Evolutionary conservation across 176 grass and related monocot species (phyloP).

Genomic region (Dactylis glomerata): DNA sequence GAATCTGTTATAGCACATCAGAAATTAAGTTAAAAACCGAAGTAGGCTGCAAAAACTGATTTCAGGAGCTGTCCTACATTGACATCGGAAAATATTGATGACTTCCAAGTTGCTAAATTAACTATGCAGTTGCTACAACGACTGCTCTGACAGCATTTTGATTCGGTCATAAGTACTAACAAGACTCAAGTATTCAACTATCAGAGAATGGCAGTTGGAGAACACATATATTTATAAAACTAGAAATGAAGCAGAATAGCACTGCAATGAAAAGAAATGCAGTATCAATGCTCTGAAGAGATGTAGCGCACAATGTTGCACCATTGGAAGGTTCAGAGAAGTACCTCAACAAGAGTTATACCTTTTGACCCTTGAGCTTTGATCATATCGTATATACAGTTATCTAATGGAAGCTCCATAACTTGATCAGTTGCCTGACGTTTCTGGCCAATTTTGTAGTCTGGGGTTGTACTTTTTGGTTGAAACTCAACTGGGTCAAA

Average conservation of each 20-base stretch:
- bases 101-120: background rate
- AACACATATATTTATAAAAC: background rate
- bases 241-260: conserved; percentile 25
- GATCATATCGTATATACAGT: conserved; percentile 94
- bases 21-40: background rate
- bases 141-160: background rate
- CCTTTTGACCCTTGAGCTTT: conserved; percentile 79
- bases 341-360: conserved; percentile 91
- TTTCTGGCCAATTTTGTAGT: conserved; percentile 64
- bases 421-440: conserved; percentile 76
- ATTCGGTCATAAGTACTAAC: background rate
- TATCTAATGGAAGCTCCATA: conserved; percentile 83
- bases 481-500: conserved; percentile 86
- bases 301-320: background rate
- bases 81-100: conserved; percentile 8
- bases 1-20: background rate
- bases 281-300: background rate
- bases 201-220: background rate
- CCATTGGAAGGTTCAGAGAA: conserved; percentile 15
- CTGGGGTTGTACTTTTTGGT: conserved; percentile 46
- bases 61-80: conserved; percentile 1
- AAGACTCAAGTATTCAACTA: conserved; percentile 22
- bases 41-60: background rate
- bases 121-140: conserved; percentile 10
- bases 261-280: conserved; percentile 4